Conservation (phyloP, 139 green algal genomes). For the Yamagishiella unicocca region DNA sequence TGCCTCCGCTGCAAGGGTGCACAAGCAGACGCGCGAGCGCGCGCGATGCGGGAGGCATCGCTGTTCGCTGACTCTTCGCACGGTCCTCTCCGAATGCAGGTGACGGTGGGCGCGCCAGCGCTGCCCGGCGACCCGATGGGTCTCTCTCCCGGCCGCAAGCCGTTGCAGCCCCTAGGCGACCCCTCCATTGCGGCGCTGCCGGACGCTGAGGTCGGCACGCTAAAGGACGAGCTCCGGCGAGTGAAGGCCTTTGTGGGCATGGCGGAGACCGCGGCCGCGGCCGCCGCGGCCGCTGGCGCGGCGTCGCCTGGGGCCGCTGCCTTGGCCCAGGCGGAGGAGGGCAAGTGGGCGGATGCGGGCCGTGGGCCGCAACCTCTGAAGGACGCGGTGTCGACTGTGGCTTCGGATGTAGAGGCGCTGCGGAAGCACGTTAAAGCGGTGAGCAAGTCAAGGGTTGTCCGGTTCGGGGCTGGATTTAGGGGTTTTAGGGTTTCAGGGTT, state of each 20-base stretch:
- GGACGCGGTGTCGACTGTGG: slow-evolving; percentile 21
- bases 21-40: too few relatives aligned
- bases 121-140: background rate
- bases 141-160: background rate
- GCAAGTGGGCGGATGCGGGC: slow-evolving; percentile 38
- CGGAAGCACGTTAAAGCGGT: slow-evolving; percentile 45
- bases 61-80: too few relatives aligned
- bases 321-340: background rate
- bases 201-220: background rate
- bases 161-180: background rate
- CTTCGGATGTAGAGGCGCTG: slow-evolving; percentile 9
- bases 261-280: background rate
- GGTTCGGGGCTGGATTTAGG: too few relatives aligned
- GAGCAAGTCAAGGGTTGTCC: too few relatives aligned
- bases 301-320: background rate
- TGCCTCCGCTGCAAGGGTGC: too few relatives aligned
- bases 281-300: background rate
- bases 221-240: slow-evolving; percentile 13
- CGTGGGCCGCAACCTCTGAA: slow-evolving; percentile 17
- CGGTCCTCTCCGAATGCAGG: background rate
- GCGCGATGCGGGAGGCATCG: too few relatives aligned
- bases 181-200: background rate
- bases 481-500: too few relatives aligned
- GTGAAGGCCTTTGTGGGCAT: slow-evolving; percentile 37
- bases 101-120: background rate